These are phyloP conservation scores for Russula compacta DNA, from an alignment of 768 basidiomycete species.

Conservation along the genomic window DNA sequence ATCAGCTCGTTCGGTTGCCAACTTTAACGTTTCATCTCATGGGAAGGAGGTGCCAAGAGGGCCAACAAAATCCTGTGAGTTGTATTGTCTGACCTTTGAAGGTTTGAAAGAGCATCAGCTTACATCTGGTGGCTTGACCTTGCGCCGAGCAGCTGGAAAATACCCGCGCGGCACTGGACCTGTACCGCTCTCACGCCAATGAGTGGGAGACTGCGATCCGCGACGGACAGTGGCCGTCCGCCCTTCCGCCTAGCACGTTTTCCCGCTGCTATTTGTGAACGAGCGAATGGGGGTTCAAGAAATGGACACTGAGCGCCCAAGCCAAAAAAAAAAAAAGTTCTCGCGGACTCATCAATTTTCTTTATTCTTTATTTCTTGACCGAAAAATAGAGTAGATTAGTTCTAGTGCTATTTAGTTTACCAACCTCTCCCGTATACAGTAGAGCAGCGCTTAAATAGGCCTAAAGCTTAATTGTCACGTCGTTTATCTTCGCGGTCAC, in stretches of 20 bases:
- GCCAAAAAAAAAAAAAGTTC: background rate
- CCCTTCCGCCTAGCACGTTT: slow-evolving; percentile 68
- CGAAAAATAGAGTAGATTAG: slow-evolving; percentile 2
- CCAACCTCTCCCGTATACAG: background rate
- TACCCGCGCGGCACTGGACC: slow-evolving; percentile 48
- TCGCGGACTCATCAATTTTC: background rate
- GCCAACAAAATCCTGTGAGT: slow-evolving; percentile 63
- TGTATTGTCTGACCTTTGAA: background rate
- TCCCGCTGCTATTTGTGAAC: slow-evolving; percentile 65
- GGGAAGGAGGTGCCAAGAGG: slow-evolving; percentile 68
- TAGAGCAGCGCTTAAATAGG: slow-evolving; percentile 7
- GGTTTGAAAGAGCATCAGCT: slow-evolving; percentile 6
- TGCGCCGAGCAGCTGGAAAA: slow-evolving; percentile 54
- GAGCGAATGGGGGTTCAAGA: background rate
- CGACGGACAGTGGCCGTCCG: slow-evolving; percentile 62
- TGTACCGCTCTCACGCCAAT: slow-evolving; percentile 45
- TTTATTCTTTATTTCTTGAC: background rate
- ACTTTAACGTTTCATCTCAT: slow-evolving; percentile 79
- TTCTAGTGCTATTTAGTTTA: slow-evolving; percentile 2
- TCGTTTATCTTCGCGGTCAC: background rate
- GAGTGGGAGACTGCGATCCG: slow-evolving; percentile 61
- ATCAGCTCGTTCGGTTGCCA: slow-evolving; percentile 63
- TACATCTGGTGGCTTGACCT: background rate
- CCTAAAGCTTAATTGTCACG: slow-evolving; percentile 19
- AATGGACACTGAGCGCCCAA: background rate